Evolutionary conservation across 768 basidiomycete species (phyloP), one percentile per base, ranked within the genome.

Genomic region (Lactarius deliciosus): DNA sequence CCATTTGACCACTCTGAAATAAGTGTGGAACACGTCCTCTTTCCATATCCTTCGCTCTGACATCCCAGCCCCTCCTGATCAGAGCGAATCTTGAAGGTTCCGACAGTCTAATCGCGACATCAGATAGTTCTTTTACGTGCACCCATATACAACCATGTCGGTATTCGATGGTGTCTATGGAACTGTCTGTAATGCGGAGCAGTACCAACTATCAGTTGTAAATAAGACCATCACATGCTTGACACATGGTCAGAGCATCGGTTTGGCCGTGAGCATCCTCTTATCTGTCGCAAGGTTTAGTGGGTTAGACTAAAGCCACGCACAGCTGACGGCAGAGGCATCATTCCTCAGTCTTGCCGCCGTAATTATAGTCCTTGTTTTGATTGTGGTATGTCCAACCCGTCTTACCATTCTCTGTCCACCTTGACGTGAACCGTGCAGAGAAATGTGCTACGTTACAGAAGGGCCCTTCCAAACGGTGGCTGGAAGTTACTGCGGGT

Each of bases 211-310:
- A 34, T 57, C 28, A n/a, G n/a, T n/a, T n/a, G n/a, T n/a, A n/a
- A n/a, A n/a, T n/a, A n/a, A n/a, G n/a, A n/a, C n/a, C 4, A 69
- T 70, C 25, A 47, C 57, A 20, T 79, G 76, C 58, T 60, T 79
- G 28, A 76, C 75, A 8, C 74, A 76, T 5, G 76, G 76, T 15
- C 68, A 80, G 56, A 75, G 72, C 63, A 79, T 80, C 58, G 79
- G 77, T 1, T 69, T 80, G 43, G 76, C 77, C 8, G 79, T 79
- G 60, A 47, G 69, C 5, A 32, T 32, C 32, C 32, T n/a, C 40
- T 66, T 20, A 6, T 34, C 25, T 45, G 43, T 54, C 59, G 5
- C 13, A 9, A 2, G 11, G 22, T 41, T 25, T 18, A 20, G 15
- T 25, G 47, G 47, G 47, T 59, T 59, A 15, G 54, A 22, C 43